Percentiles rank a stretch among this genome's conserved stretches.
Evolutionary conservation across 257 asterid species (phyloP).

Genomic region (Solanum neorickii): DNA sequence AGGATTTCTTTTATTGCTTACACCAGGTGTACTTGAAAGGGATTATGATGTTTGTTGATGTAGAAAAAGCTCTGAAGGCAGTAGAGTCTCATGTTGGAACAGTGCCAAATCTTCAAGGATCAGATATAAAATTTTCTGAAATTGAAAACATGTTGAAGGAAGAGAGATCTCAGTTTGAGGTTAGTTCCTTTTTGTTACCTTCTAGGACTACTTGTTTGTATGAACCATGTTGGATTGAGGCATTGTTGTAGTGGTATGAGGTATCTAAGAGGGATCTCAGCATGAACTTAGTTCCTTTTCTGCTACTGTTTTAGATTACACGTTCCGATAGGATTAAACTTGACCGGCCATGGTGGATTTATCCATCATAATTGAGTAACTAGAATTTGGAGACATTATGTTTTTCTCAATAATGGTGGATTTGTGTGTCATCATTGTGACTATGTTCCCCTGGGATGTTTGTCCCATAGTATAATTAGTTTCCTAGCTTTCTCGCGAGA

Average conservation of each 20-base stretch:
- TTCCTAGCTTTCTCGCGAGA: not conserved
- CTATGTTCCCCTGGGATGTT: not conserved
- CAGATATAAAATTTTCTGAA: constrained; percentile 48
- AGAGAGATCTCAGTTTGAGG: constrained; percentile 85
- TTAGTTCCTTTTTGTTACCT: constrained; percentile 10
- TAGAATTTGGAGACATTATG: not conserved
- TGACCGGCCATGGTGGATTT: not conserved
- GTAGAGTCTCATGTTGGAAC: constrained; percentile 38
- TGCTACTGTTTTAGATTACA: not conserved
- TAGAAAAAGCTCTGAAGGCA: constrained; percentile 58
- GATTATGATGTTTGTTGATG: constrained; percentile 50
- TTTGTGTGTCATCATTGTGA: not conserved
- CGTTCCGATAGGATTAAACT: not conserved
- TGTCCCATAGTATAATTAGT: not conserved
- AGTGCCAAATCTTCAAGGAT: constrained; percentile 54
- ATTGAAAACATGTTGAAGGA: constrained; percentile 62
- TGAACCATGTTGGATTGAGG: not conserved
- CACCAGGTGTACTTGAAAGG: constrained; percentile 56
- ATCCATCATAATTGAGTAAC: not conserved
- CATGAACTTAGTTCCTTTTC: not conserved
- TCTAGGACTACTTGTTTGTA: not conserved
- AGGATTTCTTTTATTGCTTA: not conserved
- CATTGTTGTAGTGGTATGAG: not conserved
- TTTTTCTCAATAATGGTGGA: not conserved
- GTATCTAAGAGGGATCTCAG: not conserved